Base-by-base conservation (phyloP, 2,329 filamentous ascomycete species). In the Ophiostoma pallidulum region DNA sequence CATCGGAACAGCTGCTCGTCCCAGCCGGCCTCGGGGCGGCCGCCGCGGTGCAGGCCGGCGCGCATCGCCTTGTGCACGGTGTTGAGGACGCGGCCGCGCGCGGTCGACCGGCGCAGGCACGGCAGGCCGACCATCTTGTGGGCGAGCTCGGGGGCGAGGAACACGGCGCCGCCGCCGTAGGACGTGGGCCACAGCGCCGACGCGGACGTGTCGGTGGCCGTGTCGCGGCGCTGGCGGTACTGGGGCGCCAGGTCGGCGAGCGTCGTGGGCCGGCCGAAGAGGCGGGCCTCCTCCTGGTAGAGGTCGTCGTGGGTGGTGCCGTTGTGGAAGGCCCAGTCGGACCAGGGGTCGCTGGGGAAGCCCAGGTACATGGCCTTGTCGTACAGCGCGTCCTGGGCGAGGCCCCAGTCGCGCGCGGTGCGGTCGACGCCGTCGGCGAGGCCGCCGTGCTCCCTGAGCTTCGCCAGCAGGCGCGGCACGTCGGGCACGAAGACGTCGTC, bases 401-500 rank as follows among this genome's bases (percentile, higher is more conserved):
- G 28, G 41, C 41, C 8, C 26, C 12, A 18, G 10, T 8, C 12
- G 13, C 7, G 18, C 13, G 8, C 19, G n/a, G 12, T n/a, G 8
- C 35, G 28, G 44, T 33, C 44, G 5, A 20, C 12, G 33, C 36
- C 36, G 29, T 47, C 37, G n/a, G 24, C 28, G 3, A 48, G 13
- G 14, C 39, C 32, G 19, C 41, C 16, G 20, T 51, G 45, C 8
- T 32, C 22, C 32, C 32, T 31, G 3, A 74, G 61, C 6, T 60
- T 62, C 22, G 61, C 54, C 4, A 69, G 56, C 8, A 74, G 63
- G 36, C 62, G 59, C 0, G 59, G 57, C 28, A 72, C 54, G 32
- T 65, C 66, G 0, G 70, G 69, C 40, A 74, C 63, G 54, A 73
- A 73, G 41, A 71, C 59, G 46, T 67, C 64, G 52, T 73, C 69